Percentiles rank a stretch among this genome's conserved stretches.
Conservation (phyloP, 2,329 filamentous ascomycete genomes). For the Pochonia chlamydosporia region DNA sequence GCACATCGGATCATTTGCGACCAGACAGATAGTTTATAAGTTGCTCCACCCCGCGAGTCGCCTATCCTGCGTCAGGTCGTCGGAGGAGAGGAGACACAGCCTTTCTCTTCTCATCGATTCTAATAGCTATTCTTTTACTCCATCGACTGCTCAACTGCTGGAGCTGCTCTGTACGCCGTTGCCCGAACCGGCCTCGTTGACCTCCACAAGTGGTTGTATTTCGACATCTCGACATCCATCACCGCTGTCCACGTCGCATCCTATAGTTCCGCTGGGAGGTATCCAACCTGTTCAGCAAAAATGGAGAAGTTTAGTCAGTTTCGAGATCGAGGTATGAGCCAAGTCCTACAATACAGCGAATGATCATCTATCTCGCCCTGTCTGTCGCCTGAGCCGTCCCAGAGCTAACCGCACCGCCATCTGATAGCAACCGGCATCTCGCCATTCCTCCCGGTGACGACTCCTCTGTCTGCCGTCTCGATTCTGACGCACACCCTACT, state of each 20-base stretch:
- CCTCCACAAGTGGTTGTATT: not conserved
- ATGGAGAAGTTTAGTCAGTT: slow-evolving; percentile 98
- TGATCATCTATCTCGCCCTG: not conserved
- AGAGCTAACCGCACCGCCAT: not conserved
- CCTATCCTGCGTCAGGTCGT: not conserved
- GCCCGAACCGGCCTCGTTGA: not conserved
- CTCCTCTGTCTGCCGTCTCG: slow-evolving; percentile 56
- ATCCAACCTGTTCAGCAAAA: not conserved
- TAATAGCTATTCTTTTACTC: not conserved
- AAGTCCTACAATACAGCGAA: not conserved
- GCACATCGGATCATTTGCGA: too few species aligned
- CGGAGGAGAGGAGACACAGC: too few species aligned
- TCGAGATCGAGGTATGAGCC: slow-evolving; percentile 68
- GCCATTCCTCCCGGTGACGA: slow-evolving; percentile 81
- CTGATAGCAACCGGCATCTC: slow-evolving; percentile 82
- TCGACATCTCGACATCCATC: not conserved
- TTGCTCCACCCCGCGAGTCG: not conserved
- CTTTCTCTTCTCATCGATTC: not conserved
- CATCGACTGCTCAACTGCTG: not conserved
- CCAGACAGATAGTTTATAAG: not conserved
- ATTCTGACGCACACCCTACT: slow-evolving; percentile 63
- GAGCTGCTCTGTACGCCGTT: not conserved
- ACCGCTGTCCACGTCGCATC: not conserved
- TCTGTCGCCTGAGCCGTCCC: not conserved
- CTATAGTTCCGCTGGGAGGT: not conserved